Percentiles rank a stretch among this genome's conserved stretches.
These are phyloP conservation scores for Drosera capensis DNA, from an alignment of 148 eudicot species.

Conservation along the genomic window DNA sequence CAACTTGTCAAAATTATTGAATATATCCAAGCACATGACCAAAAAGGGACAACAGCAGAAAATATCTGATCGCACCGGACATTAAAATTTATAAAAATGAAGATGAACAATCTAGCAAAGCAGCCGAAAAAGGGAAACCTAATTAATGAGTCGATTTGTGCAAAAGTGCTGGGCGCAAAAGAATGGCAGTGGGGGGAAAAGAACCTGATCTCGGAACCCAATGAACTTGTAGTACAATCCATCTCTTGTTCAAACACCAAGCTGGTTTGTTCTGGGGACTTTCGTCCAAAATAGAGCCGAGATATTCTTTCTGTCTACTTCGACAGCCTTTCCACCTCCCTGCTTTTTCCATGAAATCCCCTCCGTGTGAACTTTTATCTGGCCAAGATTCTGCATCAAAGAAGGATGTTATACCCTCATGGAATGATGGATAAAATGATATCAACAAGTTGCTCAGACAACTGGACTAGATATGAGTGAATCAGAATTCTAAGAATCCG, in stretches of 20 bases:
- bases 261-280: constrained; percentile 81
- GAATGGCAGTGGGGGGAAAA: not conserved
- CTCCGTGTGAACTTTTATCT: constrained; percentile 57
- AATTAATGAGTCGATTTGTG: too few relatives aligned
- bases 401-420: not conserved
- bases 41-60: too few relatives aligned
- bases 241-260: constrained; percentile 65
- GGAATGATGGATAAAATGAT: not conserved
- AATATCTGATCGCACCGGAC: too few relatives aligned
- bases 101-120: not conserved
- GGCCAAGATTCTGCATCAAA: constrained; percentile 61
- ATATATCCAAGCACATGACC: too few relatives aligned
- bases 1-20: too few relatives aligned
- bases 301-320: constrained; percentile 62
- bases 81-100: not conserved
- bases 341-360: constrained; percentile 87
- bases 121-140: not conserved
- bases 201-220: constrained; percentile 85
- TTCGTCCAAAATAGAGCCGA: constrained; percentile 78
- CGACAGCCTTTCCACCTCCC: constrained; percentile 90
- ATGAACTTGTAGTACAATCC: constrained; percentile 77
- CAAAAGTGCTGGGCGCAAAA: not conserved
- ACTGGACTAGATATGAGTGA: too few relatives aligned
- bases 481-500: too few relatives aligned
- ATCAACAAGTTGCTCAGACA: not conserved